Evolutionary conservation across 2,329 filamentous ascomycete species (phyloP), one percentile per base, ranked within the genome.

Genomic region (Colletotrichum sojae): DNA sequence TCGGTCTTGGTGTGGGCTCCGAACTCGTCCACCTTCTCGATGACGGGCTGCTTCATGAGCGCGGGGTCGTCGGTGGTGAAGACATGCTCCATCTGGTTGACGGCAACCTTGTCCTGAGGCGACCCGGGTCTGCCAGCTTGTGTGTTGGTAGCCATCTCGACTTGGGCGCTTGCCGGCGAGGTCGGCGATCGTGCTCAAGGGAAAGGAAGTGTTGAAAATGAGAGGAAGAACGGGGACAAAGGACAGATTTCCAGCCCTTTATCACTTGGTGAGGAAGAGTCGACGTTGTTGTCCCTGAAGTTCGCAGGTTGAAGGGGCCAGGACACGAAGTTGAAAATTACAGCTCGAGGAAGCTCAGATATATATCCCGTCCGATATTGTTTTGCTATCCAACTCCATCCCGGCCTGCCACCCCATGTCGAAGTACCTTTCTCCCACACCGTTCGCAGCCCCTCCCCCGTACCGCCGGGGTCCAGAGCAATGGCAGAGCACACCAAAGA

Each of bases 1-100:
- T 82, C 79, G 3, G 79, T 81, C 73, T 82, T 82, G 59, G 77
- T 77, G 59, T 77, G 75, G 6, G 80, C 79, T 27, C 80, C 80
- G 8, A 79, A 81, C 72, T 82, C 80, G 63, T 82, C 80, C 10
- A 72, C 63, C 18, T 73, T 73, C n/a, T 73, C 73, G 15, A 61
- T 22, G 15, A 18, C 40, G n/a, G 58, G 56, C 25, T 62, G 57
- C 55, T 71, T 71, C 70, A 70, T 69, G 1, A 71, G 51, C 4
- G 59, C 62, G 9, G 61, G 66, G 53, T 70, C 62, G 20, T 70
- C 58, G 27, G 45, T 43, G 3, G 63, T 67, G 1, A 65, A 18
- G 43, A 66, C 66, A 9, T 66, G 66, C 43, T 69, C 66, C 55
- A 69, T 66, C 31, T 66, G 61, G 4, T 69, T 56, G 55, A 69